Evolutionary conservation across 768 basidiomycete genomes (phyloP).

Genomic region (Lactarius quietus): DNA sequence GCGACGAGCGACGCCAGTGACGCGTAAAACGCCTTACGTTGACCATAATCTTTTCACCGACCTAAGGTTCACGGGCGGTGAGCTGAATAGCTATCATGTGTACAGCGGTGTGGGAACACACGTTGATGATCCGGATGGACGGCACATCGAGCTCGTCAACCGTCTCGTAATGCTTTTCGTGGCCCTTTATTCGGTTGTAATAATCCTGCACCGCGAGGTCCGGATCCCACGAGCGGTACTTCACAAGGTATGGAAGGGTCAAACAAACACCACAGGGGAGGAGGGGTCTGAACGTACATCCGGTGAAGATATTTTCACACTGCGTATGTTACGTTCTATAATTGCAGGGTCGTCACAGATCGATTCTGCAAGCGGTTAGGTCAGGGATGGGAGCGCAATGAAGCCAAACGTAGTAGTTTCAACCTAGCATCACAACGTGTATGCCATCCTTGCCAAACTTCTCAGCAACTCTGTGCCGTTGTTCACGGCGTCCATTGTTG

Average conservation of each 20-base stretch:
- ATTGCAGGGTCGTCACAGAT: conserved; percentile 89
- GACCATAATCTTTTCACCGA: conserved; percentile 94
- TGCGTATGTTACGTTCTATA: conserved; percentile 91
- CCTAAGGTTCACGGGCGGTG: conserved; percentile 39
- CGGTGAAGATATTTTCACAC: conserved; percentile 96
- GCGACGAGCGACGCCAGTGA: conserved; percentile 2
- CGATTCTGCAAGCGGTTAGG: conserved; percentile 55
- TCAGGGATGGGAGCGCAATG: conserved; percentile 9
- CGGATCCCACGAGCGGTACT: conserved; percentile 94
- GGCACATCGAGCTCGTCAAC: conserved; percentile 70
- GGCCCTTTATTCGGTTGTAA: conserved; percentile 80
- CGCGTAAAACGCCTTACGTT: conserved; percentile 53
- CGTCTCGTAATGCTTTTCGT: conserved; percentile 86
- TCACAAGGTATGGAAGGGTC: conserved; percentile 5
- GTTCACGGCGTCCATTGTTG: conserved; percentile 78
- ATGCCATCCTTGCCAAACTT: conserved; percentile 84
- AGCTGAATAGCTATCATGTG: not conserved
- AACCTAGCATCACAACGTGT: conserved; percentile 92
- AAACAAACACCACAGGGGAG: not conserved
- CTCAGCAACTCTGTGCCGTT: conserved; percentile 68
- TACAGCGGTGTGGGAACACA: not conserved
- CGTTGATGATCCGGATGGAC: conserved; percentile 21
- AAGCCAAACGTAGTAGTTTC: conserved; percentile 20
- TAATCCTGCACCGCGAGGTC: conserved; percentile 92
- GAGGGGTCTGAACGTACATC: conserved; percentile 57